These are phyloP conservation scores for Hemisphaericaspora subhashii DNA, from an alignment of 1,139 yeast species.

Conservation along the genomic window DNA sequence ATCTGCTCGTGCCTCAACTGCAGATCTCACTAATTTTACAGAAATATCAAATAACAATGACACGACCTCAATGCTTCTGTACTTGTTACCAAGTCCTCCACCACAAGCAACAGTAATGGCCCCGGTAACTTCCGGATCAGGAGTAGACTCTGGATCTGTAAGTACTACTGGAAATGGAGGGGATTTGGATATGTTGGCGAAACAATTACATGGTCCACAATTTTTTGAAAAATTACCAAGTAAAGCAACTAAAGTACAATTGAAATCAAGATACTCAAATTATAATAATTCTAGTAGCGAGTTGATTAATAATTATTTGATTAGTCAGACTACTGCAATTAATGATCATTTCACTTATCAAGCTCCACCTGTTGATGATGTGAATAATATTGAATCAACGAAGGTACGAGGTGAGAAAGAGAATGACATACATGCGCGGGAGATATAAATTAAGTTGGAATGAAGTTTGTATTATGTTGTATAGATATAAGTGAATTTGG, in stretches of 20 bases:
- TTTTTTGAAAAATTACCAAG: slow-evolving; percentile 43
- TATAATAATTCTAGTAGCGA: slow-evolving; percentile 27
- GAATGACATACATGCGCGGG: not conserved
- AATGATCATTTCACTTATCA: slow-evolving; percentile 38
- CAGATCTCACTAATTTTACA: slow-evolving; percentile 5
- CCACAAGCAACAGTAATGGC: slow-evolving; percentile 4
- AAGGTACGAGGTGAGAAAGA: not conserved
- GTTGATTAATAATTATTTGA: slow-evolving; percentile 19
- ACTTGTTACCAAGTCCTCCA: not conserved
- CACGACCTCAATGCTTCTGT: slow-evolving; percentile 2
- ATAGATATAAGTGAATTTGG: too few relatives aligned
- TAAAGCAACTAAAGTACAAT: slow-evolving; percentile 27
- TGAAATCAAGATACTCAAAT: slow-evolving; percentile 14
- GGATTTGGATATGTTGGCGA: slow-evolving; percentile 39
- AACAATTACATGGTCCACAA: slow-evolving; percentile 37
- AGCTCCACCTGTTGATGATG: slow-evolving; percentile 16
- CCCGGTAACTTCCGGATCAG: not conserved
- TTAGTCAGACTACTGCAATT: slow-evolving; percentile 26
- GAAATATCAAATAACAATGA: slow-evolving; percentile 7
- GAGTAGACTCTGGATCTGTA: not conserved
- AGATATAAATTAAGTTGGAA: too few relatives aligned
- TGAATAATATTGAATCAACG: not conserved
- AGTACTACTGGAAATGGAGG: slow-evolving; percentile 1
- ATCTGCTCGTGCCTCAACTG: slow-evolving; percentile 6
- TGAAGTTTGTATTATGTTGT: too few relatives aligned